Conservation (phyloP, 805 yeast genomes). For the Yamadazyma paraphyllophila region DNA sequence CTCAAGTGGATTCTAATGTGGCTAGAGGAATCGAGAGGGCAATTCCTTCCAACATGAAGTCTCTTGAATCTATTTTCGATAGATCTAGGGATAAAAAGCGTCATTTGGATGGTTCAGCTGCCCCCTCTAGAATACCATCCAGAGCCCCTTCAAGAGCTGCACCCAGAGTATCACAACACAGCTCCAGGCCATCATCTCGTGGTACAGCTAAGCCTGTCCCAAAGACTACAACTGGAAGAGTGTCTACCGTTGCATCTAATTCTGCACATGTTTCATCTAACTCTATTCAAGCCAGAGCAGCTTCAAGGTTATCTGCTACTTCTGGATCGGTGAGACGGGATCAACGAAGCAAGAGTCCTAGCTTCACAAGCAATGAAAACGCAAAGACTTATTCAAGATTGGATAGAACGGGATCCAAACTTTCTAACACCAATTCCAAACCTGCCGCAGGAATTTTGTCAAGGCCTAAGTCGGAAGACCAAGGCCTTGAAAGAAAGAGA, state of each 20-base stretch:
- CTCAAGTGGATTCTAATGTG: conserved; percentile 43
- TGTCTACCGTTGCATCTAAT: background rate
- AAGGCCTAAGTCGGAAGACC: background rate
- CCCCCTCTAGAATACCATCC: background rate
- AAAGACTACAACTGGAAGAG: background rate
- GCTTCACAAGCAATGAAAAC: background rate
- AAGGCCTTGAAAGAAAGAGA: background rate
- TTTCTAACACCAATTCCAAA: too few species aligned
- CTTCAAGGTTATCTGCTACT: conserved; percentile 14
- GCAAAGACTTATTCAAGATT: background rate
- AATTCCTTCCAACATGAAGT: conserved; percentile 2
- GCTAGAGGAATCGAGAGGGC: conserved; percentile 43
- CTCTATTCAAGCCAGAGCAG: conserved; percentile 6
- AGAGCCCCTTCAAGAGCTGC: conserved; percentile 4
- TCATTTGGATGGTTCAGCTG: background rate
- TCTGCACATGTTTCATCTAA: background rate
- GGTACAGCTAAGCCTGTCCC: background rate
- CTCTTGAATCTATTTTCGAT: background rate
- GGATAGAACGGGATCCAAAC: background rate
- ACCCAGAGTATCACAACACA: background rate
- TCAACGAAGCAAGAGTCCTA: conserved; percentile 1
- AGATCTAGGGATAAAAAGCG: background rate
- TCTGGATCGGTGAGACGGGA: background rate
- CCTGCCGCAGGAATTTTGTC: background rate
- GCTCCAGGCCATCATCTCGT: conserved; percentile 3